Evolutionary conservation across 2,329 filamentous ascomycete species (phyloP).

Genomic region (Aspergillus niger): DNA sequence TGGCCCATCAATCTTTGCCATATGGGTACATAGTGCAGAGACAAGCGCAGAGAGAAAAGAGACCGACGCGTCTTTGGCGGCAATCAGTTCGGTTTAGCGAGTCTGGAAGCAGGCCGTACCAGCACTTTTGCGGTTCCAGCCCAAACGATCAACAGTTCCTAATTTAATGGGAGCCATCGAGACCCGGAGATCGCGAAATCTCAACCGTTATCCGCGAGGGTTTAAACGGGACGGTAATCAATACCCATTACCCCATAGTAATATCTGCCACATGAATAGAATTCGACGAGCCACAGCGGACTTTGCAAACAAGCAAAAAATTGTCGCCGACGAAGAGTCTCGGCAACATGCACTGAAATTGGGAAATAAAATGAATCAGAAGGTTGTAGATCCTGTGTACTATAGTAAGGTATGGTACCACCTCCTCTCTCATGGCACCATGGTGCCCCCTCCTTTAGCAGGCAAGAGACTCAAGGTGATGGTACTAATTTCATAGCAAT

Average conservation of each 20-base stretch:
- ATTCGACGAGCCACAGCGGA: slow-evolving; percentile 3
- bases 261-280: background rate
- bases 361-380: background rate
- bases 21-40: background rate
- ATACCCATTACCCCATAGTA: background rate
- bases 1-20: background rate
- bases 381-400: background rate
- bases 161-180: slow-evolving; percentile 17
- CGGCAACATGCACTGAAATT: background rate
- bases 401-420: background rate
- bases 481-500: too few species aligned
- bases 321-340: background rate
- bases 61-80: slow-evolving; percentile 17
- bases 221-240: slow-evolving; percentile 2
- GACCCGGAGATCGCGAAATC: slow-evolving; percentile 13
- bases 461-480: background rate
- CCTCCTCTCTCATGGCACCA: background rate
- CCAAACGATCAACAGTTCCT: slow-evolving; percentile 21
- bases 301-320: background rate
- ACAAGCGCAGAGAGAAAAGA: slow-evolving; percentile 16
- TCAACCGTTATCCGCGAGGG: background rate
- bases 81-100: slow-evolving; percentile 9
- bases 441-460: background rate
- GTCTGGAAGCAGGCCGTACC: slow-evolving; percentile 12
- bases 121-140: slow-evolving; percentile 14